Evolutionary conservation across 495 filamentous ascomycete genomes (phyloP), one percentile per base, ranked within the genome.

Genomic region (Podospora conica): DNA sequence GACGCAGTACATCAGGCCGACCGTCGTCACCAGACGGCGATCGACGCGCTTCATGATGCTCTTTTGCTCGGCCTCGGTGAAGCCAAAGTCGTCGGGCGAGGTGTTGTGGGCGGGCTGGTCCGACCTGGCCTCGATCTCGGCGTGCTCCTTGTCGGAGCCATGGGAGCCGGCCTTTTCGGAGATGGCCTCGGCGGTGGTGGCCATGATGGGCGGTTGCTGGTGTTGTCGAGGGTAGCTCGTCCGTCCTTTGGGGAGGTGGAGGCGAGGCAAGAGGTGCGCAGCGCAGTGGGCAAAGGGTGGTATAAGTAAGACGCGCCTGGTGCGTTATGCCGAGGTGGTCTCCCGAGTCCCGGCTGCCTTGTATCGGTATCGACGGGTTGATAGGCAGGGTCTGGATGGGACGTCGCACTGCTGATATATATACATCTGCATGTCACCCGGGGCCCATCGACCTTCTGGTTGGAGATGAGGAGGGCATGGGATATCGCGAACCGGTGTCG

Each of bases 1-100:
- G 65, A 88, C 79, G 68, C 84, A 87, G 73, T 91, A 90, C 71
- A 89, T 80, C 67, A 85, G 73, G 6, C 89, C 88, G 3, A 86
- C 78, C 31, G 86, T 90, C 0, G 83, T 74, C 29, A 91, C 86
- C 10, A 91, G 77, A 0, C 88, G 84, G 33, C 80, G 69, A 70
- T 91, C 88, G 71, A 91, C 75, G 5, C 84, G 81, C 22, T 80
- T 79, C 58, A 90, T 85, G 70, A 91, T 81, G 20, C 28, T 59
- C 64, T 70, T 75, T 67, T 80, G 69, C 67, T 82, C 76, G 27
- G 70, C 66, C 3, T 58, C 64, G 1, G 76, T 73, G 71, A 78
- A 78, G 65, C 68, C 74, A 48, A 73, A 73, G 62, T 75, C 72
- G 18, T 71, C 70, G 55, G 68, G 31, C 18, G 48, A 57, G 40